These are phyloP conservation scores for Globisporangium nodosum DNA, from an alignment of 352 stramenopile species.

Conservation along the genomic window DNA sequence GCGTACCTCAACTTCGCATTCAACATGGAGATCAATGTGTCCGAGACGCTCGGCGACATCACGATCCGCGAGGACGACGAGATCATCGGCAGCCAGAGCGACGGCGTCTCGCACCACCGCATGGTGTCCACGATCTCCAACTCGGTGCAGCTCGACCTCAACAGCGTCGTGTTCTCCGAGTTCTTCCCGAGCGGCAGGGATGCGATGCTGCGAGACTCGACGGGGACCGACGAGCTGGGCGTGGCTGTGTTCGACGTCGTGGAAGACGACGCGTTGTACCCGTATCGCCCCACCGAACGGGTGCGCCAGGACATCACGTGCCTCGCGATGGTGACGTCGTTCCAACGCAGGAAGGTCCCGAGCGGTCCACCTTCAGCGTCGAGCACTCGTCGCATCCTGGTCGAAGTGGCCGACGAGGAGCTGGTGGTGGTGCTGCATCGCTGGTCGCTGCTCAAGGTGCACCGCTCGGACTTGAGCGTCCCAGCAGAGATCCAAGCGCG, in stretches of 20 bases:
- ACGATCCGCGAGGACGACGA: conserved; percentile 46
- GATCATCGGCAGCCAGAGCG: conserved; percentile 12
- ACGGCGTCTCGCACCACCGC: conserved; percentile 28
- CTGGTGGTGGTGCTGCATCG: conserved; percentile 15
- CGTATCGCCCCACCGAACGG: conserved; percentile 9
- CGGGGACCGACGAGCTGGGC: conserved; percentile 1
- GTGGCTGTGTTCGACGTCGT: conserved; percentile 15
- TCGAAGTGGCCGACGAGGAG: conserved; percentile 5
- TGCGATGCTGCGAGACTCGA: background rate
- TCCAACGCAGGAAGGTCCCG: conserved; percentile 3
- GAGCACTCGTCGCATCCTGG: background rate
- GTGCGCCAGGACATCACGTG: conserved; percentile 15
- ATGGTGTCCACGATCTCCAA: conserved; percentile 25
- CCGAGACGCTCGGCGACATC: conserved; percentile 36
- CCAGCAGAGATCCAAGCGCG: conserved; percentile 9
- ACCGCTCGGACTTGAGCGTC: conserved; percentile 5
- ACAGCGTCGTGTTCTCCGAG: conserved; percentile 32
- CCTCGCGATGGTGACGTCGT: conserved; percentile 13
- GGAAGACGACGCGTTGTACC: conserved; percentile 14
- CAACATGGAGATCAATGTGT: conserved; percentile 51
- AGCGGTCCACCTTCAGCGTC: conserved; percentile 1
- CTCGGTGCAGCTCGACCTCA: conserved; percentile 27
- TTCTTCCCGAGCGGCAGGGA: conserved; percentile 4
- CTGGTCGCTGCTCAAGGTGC: conserved; percentile 13
- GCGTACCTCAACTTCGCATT: conserved; percentile 37